Evolutionary conservation across 805 yeast genomes (phyloP).

Genomic region (Ogataea degrootiae): DNA sequence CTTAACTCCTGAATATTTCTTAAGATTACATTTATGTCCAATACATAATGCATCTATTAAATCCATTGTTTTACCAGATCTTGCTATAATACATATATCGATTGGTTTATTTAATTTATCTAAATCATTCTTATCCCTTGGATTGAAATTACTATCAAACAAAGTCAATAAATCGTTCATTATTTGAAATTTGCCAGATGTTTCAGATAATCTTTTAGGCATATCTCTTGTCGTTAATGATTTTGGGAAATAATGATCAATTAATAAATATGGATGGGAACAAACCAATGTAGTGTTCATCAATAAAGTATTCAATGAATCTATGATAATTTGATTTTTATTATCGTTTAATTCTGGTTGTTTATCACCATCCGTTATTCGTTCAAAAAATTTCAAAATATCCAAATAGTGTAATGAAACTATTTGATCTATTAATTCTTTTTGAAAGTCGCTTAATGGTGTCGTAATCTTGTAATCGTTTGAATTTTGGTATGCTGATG

Average conservation of each 20-base stretch:
- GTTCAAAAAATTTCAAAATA: constrained; percentile 79
- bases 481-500: constrained; percentile 31
- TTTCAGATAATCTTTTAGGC: constrained; percentile 64
- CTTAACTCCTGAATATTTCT: constrained; percentile 58
- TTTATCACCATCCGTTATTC: constrained; percentile 38
- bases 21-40: constrained; percentile 54
- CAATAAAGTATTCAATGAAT: constrained; percentile 71
- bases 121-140: constrained; percentile 15
- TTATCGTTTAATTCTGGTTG: constrained; percentile 2
- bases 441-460: constrained; percentile 82
- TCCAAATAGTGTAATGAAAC: constrained; percentile 89
- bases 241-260: constrained; percentile 83
- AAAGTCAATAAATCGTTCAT: constrained; percentile 59
- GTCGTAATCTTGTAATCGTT: constrained; percentile 77
- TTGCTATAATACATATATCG: constrained; percentile 65
- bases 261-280: constrained; percentile 83
- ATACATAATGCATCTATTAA: constrained; percentile 64
- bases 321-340: constrained; percentile 54
- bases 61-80: constrained; percentile 67
- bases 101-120: constrained; percentile 22
- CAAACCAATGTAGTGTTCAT: constrained; percentile 74
- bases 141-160: constrained; percentile 33
- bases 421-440: constrained; percentile 85
- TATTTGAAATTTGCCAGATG: constrained; percentile 80
- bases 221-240: constrained; percentile 66